Base-by-base conservation (phyloP, 1,284 basidiomycete genomes). In the Hymenochaete sp. region DNA sequence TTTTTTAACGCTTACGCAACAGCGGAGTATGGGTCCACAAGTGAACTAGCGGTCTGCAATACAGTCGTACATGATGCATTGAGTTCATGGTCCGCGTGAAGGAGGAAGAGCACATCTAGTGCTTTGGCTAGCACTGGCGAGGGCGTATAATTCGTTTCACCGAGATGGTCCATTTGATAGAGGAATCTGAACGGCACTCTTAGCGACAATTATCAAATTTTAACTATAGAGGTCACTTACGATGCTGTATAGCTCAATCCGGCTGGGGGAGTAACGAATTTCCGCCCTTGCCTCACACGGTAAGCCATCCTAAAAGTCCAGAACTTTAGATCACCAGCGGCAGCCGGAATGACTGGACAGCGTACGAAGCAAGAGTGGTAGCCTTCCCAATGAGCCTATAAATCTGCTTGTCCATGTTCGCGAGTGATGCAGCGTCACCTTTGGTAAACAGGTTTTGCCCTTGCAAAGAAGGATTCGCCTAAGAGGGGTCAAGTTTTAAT, bases 21-120 rank as follows among this genome's bases (percentile, higher is more conserved):
- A 3, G 86, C 89, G 43, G 81, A 85, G 60, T 85, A 93, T 0
- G 90, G 89, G 55, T 92, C 88, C 2, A 89, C 88, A 21, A 93
- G 70, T 4, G 88, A 88, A 51, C 82, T 87, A n/a, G 77, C 87
- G 0, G 85, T 87, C 57, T 91, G 89, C 42, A 91, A 66, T 14
- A 88, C 83, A 0, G 88, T 88, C 1, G 88, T 89, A 37, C 82
- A 78, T 2, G 79, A 83, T 13, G 85, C 86, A 53, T 93, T 93
- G 54, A 92, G 65, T 57, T 92, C 88, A 57, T 91, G 88, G 58
- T 93, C 90, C 0, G 89, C 89, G 57, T 93, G 89, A 14, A 92
- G 67, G 47, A 93, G 69, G 70, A 93, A 93, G 19, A 93, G 66
- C 13, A 82, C 75, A 57, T 93, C 90, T 40, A 93, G 69, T 1